Evolutionary conservation across 2,329 filamentous ascomycete species (phyloP).

Genomic region (Rhexocercosporidium sp.): DNA sequence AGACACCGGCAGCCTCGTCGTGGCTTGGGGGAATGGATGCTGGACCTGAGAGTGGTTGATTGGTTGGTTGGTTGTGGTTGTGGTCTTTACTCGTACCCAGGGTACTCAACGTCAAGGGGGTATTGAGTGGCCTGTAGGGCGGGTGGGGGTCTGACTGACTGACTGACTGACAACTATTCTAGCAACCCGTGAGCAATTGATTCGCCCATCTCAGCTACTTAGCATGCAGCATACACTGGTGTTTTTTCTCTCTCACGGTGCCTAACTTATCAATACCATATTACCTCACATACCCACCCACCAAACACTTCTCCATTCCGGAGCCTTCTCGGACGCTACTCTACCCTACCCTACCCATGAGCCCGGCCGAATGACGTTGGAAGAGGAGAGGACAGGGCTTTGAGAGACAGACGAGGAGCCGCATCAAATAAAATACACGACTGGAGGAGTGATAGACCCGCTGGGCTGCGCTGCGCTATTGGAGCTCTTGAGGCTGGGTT

Average conservation of each 20-base stretch:
- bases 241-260: conserved; percentile 15
- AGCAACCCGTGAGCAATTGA: background rate
- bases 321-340: conserved; percentile 20
- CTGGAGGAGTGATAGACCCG: background rate
- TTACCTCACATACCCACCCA: no score
- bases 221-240: background rate
- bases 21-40: background rate
- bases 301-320: background rate
- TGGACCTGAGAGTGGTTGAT: background rate
- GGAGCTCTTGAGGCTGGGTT: background rate
- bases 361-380: conserved; percentile 9
- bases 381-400: background rate
- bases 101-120: no score
- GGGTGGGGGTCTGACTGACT: no score
- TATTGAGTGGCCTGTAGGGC: no score
- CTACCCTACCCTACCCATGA: background rate
- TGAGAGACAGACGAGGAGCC: background rate
- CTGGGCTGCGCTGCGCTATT: background rate
- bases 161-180: no score
- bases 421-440: background rate
- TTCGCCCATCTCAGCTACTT: background rate
- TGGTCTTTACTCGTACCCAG: background rate
- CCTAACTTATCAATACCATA: conserved; percentile 18
- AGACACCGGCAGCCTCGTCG: background rate
- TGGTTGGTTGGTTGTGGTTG: background rate